Evolutionary conservation across 2,329 filamentous ascomycete genomes (phyloP), one percentile per base, ranked within the genome.

Genomic region (Talaromyces sp.): DNA sequence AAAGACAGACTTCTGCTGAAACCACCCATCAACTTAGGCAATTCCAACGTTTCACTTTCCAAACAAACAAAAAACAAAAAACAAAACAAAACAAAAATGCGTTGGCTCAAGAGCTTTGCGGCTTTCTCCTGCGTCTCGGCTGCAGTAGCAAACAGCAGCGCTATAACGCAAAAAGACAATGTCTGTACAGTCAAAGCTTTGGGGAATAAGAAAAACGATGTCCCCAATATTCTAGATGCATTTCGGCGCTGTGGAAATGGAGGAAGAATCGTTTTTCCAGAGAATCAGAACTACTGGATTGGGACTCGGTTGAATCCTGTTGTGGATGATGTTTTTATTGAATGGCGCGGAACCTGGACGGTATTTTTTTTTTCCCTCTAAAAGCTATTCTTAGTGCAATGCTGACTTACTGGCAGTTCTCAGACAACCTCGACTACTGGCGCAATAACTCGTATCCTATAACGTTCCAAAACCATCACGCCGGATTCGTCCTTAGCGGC

Each of bases 391-490:
- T 28, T 8, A 18, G 34, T 16, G 3, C 6, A 31, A 34, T 44
- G 5, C 40, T 63, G 18, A 57, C 50, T 31, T 16, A 23, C 23
- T 34, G 14, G 51, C 62, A 79, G 76, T 77, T 82, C 64, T 82
- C 81, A 1, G 75, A 80, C 54, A 73, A 85, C 67, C 70, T 85
- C n/a, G 68, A 70, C 18, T 84, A 85, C 69, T 85, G 83, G 83
- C 76, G 83, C 57, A 78, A 80, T 53, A 81, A 84, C 63, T 79
- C 79, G 0, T 85, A 84, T 64, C 79, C 75, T 7, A 76, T 85
- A 36, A 70, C 73, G 4, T 85, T 85, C 65, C 83, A 85, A 66
- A 85, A 85, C 66, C 83, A 85, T 65, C 71, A 70, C n/a, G 83
- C 83, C 0, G 79, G 80, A 16, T 83, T 85, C 62, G 65, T 85